Evolutionary conservation across 2,329 filamentous ascomycete species (phyloP).

Genomic region (Neurospora crassa): DNA sequence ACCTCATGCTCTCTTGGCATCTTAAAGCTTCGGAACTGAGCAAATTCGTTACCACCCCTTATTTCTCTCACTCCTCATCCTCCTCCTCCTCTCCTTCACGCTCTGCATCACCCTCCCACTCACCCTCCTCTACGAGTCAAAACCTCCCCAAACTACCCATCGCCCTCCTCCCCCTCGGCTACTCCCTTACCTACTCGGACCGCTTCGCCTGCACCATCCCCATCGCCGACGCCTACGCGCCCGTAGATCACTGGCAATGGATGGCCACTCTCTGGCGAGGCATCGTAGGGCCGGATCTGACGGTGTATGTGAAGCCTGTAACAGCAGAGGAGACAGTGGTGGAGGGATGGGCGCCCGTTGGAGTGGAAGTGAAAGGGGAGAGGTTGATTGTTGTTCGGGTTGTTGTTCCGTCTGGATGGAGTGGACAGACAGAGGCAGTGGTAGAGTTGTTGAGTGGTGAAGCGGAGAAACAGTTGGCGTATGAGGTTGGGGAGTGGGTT

Average conservation of each 20-base stretch:
- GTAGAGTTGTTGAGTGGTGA: slow-evolving; percentile 54
- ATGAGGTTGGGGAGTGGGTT: slow-evolving; percentile 83
- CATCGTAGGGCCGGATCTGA: slow-evolving; percentile 71
- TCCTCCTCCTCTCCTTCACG: neutral
- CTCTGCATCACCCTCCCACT: neutral
- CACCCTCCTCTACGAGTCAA: neutral
- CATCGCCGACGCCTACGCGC: slow-evolving; percentile 66
- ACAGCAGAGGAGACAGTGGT: slow-evolving; percentile 23
- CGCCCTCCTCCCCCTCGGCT: slow-evolving; percentile 66
- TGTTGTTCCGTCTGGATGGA: slow-evolving; percentile 21
- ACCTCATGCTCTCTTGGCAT: slow-evolving; percentile 65
- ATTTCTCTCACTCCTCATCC: slow-evolving; percentile 3
- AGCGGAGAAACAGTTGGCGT: slow-evolving; percentile 64
- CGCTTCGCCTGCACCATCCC: slow-evolving; percentile 63
- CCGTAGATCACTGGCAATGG: slow-evolving; percentile 96
- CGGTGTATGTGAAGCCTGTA: slow-evolving; percentile 50
- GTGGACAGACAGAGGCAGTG: slow-evolving; percentile 35
- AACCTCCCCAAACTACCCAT: slow-evolving; percentile 44
- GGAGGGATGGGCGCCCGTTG: slow-evolving; percentile 20
- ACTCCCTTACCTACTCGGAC: slow-evolving; percentile 71
- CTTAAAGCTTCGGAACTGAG: slow-evolving; percentile 62
- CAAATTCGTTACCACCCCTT: slow-evolving; percentile 31
- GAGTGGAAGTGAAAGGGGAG: slow-evolving; percentile 10
- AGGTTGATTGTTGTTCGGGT: slow-evolving; percentile 13
- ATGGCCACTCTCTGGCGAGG: slow-evolving; percentile 90